Evolutionary conservation across 129 eudicot genomes (phyloP), one percentile per base, ranked within the genome.

Genomic region (Tanacetum coccineum): DNA sequence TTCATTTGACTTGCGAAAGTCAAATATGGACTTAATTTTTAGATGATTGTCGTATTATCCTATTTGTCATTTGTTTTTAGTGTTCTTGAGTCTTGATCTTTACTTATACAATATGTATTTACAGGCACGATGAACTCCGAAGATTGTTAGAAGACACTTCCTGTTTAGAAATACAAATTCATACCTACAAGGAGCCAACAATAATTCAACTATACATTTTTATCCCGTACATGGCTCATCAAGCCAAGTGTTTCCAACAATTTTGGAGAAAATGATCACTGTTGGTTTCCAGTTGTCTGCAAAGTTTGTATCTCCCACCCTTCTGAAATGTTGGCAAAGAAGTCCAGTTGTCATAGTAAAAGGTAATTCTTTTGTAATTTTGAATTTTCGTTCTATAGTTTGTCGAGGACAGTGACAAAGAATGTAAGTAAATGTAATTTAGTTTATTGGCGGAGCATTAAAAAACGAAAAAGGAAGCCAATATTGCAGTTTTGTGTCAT

Each of bases 351-450:
- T 57, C 47, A 20, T 72, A 49, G 73, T 67, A 62, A 54, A 36
- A 67, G 58, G 75, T 70, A 22, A 74, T 78, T 78, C 58, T 68
- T 65, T 64, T 62, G 63, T 57, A 64, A 32, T 57, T 1, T 71
- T n/a, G 39, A 56, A 60, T 2, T 47, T 73, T 54, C 2, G 26
- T 63, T 25, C 39, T 62, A 13, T 62, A 51, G 62, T 62, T 46
- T 69, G 67, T 63, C n/a, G 63, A 36, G 45, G 59, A 48, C 36
- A 30, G 36, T 30, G 36, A 30, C 5, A 30, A 73, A 44, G 53
- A 57, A 42, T 75, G 80, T 22, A 77, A 65, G 66, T 67, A 26
- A 63, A 40, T 47, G 79, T 72, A 74, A 78, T 60, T 25, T 78
- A 60, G 75, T 21, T 30, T 48, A 22, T 47, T 70, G 57, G 17